A percentile compares a stretch with the other conserved stretches of the same genome.
phyloP scores from a whole-genome alignment of 108 stramenopile genomes.

The Aureococcus anophagefferens region DNA sequence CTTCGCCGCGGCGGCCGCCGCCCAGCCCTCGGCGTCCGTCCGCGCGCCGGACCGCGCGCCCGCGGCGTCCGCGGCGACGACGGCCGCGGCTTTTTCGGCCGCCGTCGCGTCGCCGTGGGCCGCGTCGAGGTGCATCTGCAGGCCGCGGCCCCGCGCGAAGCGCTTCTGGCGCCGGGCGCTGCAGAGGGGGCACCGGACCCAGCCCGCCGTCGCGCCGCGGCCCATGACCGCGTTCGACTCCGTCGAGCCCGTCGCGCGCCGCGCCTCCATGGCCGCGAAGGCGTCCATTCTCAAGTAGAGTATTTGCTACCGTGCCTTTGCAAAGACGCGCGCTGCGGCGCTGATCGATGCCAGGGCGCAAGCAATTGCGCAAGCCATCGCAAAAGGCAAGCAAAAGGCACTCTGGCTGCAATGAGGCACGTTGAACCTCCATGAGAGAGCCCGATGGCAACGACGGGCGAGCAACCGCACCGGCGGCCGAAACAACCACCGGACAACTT shows the following conservation, averaged over 20 bases:
- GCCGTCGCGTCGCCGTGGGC: background rate
- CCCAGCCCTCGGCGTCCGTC: background rate
- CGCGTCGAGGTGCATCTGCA: background rate
- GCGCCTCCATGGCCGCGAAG: background rate
- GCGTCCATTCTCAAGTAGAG: no score
- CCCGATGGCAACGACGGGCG: no score
- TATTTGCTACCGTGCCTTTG: no score
- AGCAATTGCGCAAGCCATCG: no score
- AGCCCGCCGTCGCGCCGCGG: background rate
- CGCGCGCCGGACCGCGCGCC: background rate
- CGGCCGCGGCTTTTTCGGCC: background rate
- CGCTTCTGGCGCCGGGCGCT: background rate
- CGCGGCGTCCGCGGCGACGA: background rate
- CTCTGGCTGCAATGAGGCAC: no score
- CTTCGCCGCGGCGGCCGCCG: background rate
- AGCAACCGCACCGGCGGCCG: no score
- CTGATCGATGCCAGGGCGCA: no score
- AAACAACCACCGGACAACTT: no score
- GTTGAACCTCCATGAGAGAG: no score
- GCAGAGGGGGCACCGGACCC: background rate
- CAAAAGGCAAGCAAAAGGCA: no score
- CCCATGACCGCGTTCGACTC: background rate
- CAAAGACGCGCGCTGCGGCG: no score
- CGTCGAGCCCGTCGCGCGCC: background rate
- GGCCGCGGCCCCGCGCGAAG: background rate